Evolutionary conservation across 768 basidiomycete genomes (phyloP).

Genomic region (Polyporus arcularius): DNA sequence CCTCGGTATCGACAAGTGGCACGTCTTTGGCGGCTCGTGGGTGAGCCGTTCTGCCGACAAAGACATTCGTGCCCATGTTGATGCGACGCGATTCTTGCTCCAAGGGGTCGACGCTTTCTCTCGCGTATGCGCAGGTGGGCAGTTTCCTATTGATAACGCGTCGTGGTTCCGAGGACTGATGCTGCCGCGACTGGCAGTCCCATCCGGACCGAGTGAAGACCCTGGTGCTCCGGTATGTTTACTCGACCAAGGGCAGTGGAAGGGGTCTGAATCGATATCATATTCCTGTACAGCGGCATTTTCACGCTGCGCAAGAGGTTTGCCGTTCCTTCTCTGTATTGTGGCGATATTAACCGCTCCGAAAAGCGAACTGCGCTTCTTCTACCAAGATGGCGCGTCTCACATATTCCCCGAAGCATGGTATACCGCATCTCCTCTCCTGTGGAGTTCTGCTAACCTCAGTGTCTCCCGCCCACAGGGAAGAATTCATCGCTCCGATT

Average conservation of each 20-base stretch:
- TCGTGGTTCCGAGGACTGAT: neutral
- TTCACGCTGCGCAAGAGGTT: conserved; percentile 84
- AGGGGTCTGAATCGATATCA: neutral
- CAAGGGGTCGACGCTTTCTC: conserved; percentile 82
- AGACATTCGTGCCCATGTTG: neutral
- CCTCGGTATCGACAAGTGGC: conserved; percentile 82
- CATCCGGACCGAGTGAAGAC: conserved; percentile 82
- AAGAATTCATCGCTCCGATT: conserved; percentile 79
- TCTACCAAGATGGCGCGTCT: conserved; percentile 86
- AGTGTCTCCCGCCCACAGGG: conserved; percentile 49
- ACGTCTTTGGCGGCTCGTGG: conserved; percentile 96
- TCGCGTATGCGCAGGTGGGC: conserved; percentile 81
- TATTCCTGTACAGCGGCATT: conserved; percentile 61
- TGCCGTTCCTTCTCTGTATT: neutral
- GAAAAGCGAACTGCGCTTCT: conserved; percentile 78
- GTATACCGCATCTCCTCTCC: conserved; percentile 36
- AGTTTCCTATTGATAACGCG: neutral
- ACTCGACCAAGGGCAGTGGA: too few relatives aligned
- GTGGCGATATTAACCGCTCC: neutral
- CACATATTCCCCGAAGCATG: conserved; percentile 89
- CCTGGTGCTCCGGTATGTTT: conserved; percentile 68
- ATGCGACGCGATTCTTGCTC: neutral
- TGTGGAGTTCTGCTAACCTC: neutral
- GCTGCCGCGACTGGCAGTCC: conserved; percentile 40
- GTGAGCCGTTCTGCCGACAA: conserved; percentile 37